phyloP scores from a whole-genome alignment of 805 yeast genomes.

The Yamadazyma tumulicola region DNA sequence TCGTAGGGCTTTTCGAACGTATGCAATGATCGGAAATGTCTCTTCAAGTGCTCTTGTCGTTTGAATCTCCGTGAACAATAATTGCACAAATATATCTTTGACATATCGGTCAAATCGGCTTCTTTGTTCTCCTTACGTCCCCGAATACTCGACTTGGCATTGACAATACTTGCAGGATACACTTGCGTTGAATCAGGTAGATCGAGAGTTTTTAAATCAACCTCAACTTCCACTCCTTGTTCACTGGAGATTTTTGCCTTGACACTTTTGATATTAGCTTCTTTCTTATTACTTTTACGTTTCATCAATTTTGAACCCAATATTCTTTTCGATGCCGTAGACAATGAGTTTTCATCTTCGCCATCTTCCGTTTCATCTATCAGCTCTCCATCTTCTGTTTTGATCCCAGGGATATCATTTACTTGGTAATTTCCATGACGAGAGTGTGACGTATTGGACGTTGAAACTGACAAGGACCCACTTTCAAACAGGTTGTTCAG shows the following conservation, averaged over 20 bases:
- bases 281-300: slow-evolving; percentile 19
- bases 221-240: slow-evolving; percentile 37
- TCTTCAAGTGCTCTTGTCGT: slow-evolving; percentile 72
- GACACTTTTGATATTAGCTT: slow-evolving; percentile 12
- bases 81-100: slow-evolving; percentile 61
- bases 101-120: slow-evolving; percentile 46
- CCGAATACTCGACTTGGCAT: slow-evolving; percentile 41
- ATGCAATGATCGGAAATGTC: slow-evolving; percentile 72
- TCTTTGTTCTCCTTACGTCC: slow-evolving; percentile 65
- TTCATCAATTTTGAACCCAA: slow-evolving; percentile 38
- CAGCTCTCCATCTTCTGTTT: not conserved
- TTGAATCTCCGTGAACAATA: slow-evolving; percentile 64
- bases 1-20: slow-evolving; percentile 69
- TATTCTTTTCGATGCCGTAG: slow-evolving; percentile 36
- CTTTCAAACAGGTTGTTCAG: slow-evolving; percentile 17
- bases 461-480: slow-evolving; percentile 8
- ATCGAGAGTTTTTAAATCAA: slow-evolving; percentile 36
- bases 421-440: slow-evolving; percentile 1
- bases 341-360: slow-evolving; percentile 17
- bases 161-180: slow-evolving; percentile 29
- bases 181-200: slow-evolving; percentile 36
- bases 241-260: slow-evolving; percentile 11
- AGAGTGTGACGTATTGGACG: slow-evolving; percentile 10
- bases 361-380: not conserved
- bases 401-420: not conserved